phyloP scores from a whole-genome alignment of 768 basidiomycete species.

The Obba rivulosa region DNA sequence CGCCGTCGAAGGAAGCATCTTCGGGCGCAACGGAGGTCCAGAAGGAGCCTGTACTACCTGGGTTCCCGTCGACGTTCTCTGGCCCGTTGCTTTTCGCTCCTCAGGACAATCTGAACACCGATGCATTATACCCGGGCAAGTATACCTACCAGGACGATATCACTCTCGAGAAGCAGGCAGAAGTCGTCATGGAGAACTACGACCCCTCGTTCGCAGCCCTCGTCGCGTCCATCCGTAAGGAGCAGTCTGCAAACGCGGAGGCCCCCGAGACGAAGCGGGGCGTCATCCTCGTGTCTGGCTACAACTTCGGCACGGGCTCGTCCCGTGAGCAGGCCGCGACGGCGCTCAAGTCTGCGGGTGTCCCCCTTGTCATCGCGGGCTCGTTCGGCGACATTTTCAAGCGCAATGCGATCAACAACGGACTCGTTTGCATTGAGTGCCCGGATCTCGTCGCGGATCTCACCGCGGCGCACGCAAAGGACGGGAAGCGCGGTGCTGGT shows the following conservation, averaged over 20 bases:
- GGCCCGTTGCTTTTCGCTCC: conserved; percentile 90
- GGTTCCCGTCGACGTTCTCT: conserved; percentile 78
- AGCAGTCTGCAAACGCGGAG: conserved; percentile 13
- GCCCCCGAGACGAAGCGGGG: conserved; percentile 41
- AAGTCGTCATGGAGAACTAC: conserved; percentile 99
- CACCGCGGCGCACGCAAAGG: conserved; percentile 67
- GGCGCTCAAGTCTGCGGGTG: conserved; percentile 88
- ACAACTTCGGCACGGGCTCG: conserved; percentile 98
- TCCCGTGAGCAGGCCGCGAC: conserved; percentile 99
- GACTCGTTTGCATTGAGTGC: conserved; percentile 89
- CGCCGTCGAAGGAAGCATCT: conserved; percentile 22
- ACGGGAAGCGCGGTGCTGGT: conserved; percentile 71
- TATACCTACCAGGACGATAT: conserved; percentile 99
- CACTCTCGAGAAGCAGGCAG: conserved; percentile 87
- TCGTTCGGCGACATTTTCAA: conserved; percentile 99
- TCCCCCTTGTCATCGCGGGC: conserved; percentile 93
- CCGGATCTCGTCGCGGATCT: conserved; percentile 86
- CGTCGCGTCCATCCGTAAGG: conserved; percentile 46
- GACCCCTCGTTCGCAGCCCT: conserved; percentile 79
- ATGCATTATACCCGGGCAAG: conserved; percentile 97
- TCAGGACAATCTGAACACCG: conserved; percentile 97
- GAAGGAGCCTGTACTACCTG: conserved; percentile 65
- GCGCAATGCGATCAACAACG: conserved; percentile 98
- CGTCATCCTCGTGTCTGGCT: conserved; percentile 83
- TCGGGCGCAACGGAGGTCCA: conserved; percentile 23